Evolutionary conservation across 208 protist species (phyloP).

Genomic region (Trypanosoma brucei): DNA sequence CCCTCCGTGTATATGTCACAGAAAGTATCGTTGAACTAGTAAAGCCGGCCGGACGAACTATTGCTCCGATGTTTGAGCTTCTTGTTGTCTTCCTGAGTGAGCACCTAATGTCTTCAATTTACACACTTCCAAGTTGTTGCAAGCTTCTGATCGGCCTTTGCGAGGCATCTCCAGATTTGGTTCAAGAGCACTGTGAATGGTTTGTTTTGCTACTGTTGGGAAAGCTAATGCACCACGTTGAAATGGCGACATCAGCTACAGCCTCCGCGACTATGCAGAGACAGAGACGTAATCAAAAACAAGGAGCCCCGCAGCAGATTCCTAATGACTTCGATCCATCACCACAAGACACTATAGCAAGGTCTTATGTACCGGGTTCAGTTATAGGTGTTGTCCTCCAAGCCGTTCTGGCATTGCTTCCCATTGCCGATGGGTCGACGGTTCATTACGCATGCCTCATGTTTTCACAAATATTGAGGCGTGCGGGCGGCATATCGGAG

Average conservation of each 20-base stretch:
- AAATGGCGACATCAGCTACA: not conserved
- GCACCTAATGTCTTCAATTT: slow-evolving; percentile 33
- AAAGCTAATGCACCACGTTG: slow-evolving; percentile 28
- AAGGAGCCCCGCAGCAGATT: not conserved
- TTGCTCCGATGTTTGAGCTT: slow-evolving; percentile 65
- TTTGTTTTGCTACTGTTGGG: slow-evolving; percentile 56
- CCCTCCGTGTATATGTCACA: slow-evolving; percentile 26
- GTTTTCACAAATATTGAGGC: slow-evolving; percentile 21
- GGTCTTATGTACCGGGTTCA: not conserved
- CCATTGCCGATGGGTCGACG: slow-evolving; percentile 19
- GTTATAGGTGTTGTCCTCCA: slow-evolving; percentile 20
- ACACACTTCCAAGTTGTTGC: slow-evolving; percentile 47
- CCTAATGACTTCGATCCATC: not conserved
- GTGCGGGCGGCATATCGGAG: slow-evolving; percentile 1
- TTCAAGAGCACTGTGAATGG: slow-evolving; percentile 49
- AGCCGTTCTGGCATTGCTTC: slow-evolving; percentile 18
- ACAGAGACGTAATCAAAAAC: not conserved
- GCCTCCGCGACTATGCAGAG: not conserved
- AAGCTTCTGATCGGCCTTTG: slow-evolving; percentile 57
- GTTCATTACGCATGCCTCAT: slow-evolving; percentile 16
- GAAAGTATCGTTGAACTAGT: slow-evolving; percentile 47
- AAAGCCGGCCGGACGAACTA: slow-evolving; percentile 33
- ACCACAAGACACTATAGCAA: not conserved
- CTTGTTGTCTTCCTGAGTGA: slow-evolving; percentile 55
- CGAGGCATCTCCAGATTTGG: slow-evolving; percentile 52